Evolutionary conservation across 1,284 basidiomycete genomes (phyloP).

Genomic region (Ganoderma resinaceum): DNA sequence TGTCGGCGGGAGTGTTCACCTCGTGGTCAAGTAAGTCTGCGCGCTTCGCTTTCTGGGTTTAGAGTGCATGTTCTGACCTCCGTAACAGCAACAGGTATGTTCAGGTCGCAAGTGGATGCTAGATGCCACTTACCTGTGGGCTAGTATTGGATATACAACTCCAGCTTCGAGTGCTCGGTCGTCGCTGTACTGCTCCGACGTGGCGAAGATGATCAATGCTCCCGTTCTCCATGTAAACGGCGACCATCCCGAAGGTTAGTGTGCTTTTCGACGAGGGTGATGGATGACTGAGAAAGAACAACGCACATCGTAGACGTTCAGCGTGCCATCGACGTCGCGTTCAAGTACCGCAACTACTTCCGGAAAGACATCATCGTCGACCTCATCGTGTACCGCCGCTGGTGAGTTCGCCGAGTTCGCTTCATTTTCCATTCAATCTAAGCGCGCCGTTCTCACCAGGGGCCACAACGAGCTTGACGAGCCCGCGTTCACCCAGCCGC

Average conservation of each 20-base stretch:
- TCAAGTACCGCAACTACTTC: constrained; percentile 86
- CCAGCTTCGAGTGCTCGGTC: constrained; percentile 84
- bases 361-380: constrained; percentile 90
- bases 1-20: constrained; percentile 86
- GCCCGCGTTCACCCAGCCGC: constrained; percentile 88
- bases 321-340: constrained; percentile 80
- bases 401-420: constrained; percentile 48
- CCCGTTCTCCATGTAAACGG: constrained; percentile 94
- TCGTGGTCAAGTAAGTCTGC: constrained; percentile 84
- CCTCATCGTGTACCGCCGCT: constrained; percentile 86
- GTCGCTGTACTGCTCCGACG: constrained; percentile 87
- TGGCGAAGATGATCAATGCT: constrained; percentile 89
- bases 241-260: constrained; percentile 83
- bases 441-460: constrained; percentile 39
- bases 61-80: constrained; percentile 7
- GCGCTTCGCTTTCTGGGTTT: constrained; percentile 2
- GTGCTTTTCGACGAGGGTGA: neutral
- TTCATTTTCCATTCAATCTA: no score
- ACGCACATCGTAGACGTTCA: constrained; percentile 65
- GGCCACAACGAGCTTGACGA: constrained; percentile 93
- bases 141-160: constrained; percentile 91
- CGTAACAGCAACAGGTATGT: constrained; percentile 56
- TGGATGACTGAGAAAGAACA: neutral
- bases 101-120: neutral
- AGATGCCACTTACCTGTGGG: neutral